Evolutionary conservation across 352 stramenopile genomes (phyloP), one percentile per base, ranked within the genome.

Genomic region (Pythium guiyangense): DNA sequence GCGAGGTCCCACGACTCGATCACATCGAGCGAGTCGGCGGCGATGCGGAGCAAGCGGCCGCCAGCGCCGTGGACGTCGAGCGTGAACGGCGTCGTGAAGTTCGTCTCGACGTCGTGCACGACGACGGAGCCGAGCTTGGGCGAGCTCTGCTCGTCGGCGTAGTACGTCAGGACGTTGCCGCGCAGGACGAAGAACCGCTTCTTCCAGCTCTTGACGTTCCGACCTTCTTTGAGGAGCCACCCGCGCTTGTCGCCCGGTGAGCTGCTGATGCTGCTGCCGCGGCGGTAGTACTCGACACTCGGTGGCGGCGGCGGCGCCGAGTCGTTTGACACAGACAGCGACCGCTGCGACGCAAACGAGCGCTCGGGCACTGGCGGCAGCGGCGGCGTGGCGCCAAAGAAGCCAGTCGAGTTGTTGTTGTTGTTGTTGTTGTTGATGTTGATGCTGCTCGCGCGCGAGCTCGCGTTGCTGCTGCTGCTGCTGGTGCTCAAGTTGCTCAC

Each of bases 161-260:
- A 85, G 49, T 90, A 88, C 59, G 70, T 73, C 26, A 93, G 54
- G 45, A 66, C 67, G 15, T 60, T 78, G 15, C 74, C 76, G 31
- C 63, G 59, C 2, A 93, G 66, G 52, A 68, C 63, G 39, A 81
- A 71, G 61, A 77, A 91, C 17, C 77, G 53, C 29, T 74, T 75
- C 50, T 84, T 84, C 81, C 79, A 90, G 35, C 50, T 73, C 37
- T 77, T 67, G 25, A 84, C 55, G 8, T 63, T 60, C 20, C 56
- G 48, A 6, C 65, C 68, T 52, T 75, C 65, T 40, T 73, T 73
- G 22, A 63, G 59, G 14, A 88, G 52, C 77, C 77, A 88, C 17
- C 70, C 70, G 29, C 52, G 51, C 53, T 65, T 54, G 26, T 60
- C 53, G 12, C n/a, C n/a, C 25, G 42, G 42, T 5, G 17, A 22